phyloP scores from a whole-genome alignment of 257 asterid genomes.

The Cruciata laevipes region DNA sequence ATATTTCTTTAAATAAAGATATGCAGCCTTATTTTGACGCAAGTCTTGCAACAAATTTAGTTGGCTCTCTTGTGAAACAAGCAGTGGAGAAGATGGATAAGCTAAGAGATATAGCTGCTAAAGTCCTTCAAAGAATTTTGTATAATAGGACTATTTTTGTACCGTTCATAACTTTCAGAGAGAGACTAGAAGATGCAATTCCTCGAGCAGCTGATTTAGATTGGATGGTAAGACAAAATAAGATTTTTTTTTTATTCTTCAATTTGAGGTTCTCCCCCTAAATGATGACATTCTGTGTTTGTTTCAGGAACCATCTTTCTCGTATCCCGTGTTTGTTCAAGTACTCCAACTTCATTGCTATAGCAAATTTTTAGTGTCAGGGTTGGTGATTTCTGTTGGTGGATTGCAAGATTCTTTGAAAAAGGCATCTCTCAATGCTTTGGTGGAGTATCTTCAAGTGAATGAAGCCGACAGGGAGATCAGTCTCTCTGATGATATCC shows the following conservation, averaged over 20 bases:
- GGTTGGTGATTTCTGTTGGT: conserved; percentile 83
- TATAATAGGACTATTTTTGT: conserved; percentile 46
- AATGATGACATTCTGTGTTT: conserved; percentile 18
- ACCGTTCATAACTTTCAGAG: conserved; percentile 63
- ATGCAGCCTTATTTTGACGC: conserved; percentile 41
- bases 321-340: conserved; percentile 74
- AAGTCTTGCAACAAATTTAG: conserved; percentile 49
- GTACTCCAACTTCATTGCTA: conserved; percentile 61
- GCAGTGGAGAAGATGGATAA: conserved; percentile 97
- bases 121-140: conserved; percentile 62
- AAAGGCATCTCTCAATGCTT: conserved; percentile 69
- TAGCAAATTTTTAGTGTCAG: conserved; percentile 66
- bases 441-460: conserved; percentile 60
- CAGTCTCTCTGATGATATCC: conserved; percentile 57
- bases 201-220: conserved; percentile 49
- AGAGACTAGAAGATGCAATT: conserved; percentile 50
- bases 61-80: conserved; percentile 73
- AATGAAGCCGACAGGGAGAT: conserved; percentile 36
- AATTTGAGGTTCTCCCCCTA: conserved; percentile 2
- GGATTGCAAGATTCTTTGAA: conserved; percentile 86
- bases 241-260: conserved; percentile 2
- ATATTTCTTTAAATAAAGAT: conserved; percentile 21
- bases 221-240: conserved; percentile 68
- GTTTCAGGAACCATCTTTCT: conserved; percentile 71
- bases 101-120: conserved; percentile 79